These are phyloP conservation scores for Tetrahymena thermophila DNA, from an alignment of 73 alveolate species.

Conservation along the genomic window DNA sequence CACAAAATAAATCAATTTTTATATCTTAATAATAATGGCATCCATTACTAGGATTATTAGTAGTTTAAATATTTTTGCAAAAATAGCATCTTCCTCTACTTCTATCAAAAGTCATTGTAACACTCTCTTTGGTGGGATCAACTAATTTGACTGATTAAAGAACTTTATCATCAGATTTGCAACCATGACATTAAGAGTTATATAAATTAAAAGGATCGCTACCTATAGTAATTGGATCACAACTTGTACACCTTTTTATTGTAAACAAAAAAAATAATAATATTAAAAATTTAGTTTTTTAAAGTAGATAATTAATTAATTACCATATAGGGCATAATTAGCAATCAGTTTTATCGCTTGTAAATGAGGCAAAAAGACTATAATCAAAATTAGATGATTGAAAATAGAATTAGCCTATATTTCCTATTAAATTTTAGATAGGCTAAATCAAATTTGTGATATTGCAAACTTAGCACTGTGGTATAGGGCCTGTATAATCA, in stretches of 20 bases:
- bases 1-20: background rate
- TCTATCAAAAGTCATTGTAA: background rate
- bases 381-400: background rate
- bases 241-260: background rate
- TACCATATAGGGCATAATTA: background rate
- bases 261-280: no score
- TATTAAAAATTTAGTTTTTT: no score
- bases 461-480: background rate
- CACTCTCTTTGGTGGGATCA: background rate
- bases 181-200: background rate
- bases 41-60: background rate
- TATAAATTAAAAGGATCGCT: background rate
- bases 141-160: background rate
- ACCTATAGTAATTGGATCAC: background rate
- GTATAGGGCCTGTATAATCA: background rate
- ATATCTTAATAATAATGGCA: background rate
- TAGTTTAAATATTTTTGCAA: background rate
- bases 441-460: background rate
- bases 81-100: background rate
- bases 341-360: background rate
- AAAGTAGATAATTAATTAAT: no score
- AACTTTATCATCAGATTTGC: background rate
- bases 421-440: background rate
- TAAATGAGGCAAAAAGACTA: background rate
- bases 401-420: background rate